Evolutionary conservation across 2,329 filamentous ascomycete genomes (phyloP).

Genomic region (Penicillium occitanis): DNA sequence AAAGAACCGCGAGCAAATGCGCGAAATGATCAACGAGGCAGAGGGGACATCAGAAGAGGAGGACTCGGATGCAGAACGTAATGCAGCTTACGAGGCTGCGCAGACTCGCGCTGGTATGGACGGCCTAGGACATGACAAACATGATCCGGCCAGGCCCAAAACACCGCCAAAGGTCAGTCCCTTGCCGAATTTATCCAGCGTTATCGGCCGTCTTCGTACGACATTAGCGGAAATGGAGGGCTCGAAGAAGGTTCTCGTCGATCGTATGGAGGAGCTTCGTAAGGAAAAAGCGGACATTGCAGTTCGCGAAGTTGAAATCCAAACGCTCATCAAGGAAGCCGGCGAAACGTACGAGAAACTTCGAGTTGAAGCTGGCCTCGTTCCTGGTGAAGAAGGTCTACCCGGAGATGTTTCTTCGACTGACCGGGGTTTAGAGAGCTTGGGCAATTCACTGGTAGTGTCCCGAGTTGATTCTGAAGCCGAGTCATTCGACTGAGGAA

Average conservation of each 20-base stretch:
- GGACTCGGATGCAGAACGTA: conserved; percentile 63
- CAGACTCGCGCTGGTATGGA: conserved; percentile 85
- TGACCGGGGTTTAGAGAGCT: conserved; percentile 39
- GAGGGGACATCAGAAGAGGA: conserved; percentile 65
- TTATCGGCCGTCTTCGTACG: conserved; percentile 62
- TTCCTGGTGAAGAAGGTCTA: conserved; percentile 29
- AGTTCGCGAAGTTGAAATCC: conserved; percentile 73
- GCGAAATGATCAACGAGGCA: conserved; percentile 75
- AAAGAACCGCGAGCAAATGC: conserved; percentile 73
- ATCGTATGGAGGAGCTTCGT: conserved; percentile 64
- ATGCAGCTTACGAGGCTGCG: conserved; percentile 80
- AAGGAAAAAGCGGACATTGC: conserved; percentile 68
- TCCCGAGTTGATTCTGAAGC: conserved; percentile 31
- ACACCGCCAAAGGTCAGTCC: conserved; percentile 74
- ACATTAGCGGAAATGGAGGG: conserved; percentile 64
- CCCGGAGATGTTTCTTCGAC: conserved; percentile 31
- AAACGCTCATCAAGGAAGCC: conserved; percentile 75
- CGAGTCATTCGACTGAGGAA: conserved; percentile 22
- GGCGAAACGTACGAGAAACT: conserved; percentile 68
- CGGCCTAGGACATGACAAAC: conserved; percentile 56
- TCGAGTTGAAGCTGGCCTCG: conserved; percentile 45
- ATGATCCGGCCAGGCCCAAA: conserved; percentile 43
- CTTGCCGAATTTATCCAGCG: conserved; percentile 69
- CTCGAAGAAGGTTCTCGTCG: conserved; percentile 60
- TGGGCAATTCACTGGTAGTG: conserved; percentile 34